Conservation (phyloP, 1,284 basidiomycete genomes). For the Phlebopus sp. region DNA sequence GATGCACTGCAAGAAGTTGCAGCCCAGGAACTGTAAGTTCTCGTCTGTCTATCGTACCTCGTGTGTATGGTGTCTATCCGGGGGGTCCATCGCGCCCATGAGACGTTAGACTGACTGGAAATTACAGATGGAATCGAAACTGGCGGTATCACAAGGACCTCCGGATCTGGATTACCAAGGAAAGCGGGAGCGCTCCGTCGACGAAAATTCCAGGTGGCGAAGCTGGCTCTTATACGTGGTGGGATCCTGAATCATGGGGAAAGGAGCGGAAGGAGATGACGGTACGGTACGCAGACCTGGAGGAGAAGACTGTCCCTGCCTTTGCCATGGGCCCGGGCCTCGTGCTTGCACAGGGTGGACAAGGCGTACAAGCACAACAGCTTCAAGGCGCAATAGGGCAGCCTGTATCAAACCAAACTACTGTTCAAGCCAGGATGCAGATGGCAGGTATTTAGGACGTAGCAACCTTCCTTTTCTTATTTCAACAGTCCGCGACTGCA, state of each 20-base stretch:
- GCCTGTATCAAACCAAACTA: conserved; percentile 25
- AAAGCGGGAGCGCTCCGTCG: conserved; percentile 77
- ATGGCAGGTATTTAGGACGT: conserved; percentile 34
- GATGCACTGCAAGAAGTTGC: conserved; percentile 95
- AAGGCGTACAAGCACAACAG: conserved; percentile 27
- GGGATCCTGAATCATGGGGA: conserved; percentile 88
- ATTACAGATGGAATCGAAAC: conserved; percentile 83
- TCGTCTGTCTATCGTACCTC: conserved; percentile 1
- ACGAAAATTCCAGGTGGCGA: conserved; percentile 90
- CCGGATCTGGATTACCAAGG: conserved; percentile 94
- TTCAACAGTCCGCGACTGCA: conserved; percentile 11
- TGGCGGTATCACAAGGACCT: conserved; percentile 98
- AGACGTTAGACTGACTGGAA: conserved; percentile 8
- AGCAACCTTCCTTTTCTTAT: conserved; percentile 11
- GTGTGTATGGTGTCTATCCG: not conserved
- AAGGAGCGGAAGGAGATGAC: conserved; percentile 87
- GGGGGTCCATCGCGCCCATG: not conserved
- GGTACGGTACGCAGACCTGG: conserved; percentile 81
- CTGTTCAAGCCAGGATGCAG: conserved; percentile 32
- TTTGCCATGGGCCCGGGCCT: conserved; percentile 57
- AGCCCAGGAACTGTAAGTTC: conserved; percentile 87
- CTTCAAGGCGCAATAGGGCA: conserved; percentile 31
- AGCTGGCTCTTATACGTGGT: conserved; percentile 87
- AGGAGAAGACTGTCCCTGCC: conserved; percentile 75
- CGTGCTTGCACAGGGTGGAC: conserved; percentile 37